Conservation (phyloP, 192 early-diverging fungal genomes). For the Geranomyces michiganensis region DNA sequence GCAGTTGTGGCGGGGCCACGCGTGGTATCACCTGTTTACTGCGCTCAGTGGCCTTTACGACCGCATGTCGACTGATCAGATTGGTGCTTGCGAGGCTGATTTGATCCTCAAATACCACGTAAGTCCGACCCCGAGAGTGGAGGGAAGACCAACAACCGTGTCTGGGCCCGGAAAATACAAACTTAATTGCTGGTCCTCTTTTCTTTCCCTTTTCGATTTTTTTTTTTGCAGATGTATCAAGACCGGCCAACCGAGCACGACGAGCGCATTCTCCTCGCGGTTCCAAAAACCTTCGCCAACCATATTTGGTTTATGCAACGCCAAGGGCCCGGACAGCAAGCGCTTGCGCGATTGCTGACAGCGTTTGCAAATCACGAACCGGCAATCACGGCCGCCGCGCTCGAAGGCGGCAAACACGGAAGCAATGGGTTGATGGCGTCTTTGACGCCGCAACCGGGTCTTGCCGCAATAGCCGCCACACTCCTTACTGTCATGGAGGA, state of each 20-base stretch:
- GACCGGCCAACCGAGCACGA: constrained; percentile 15
- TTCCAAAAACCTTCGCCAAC: constrained; percentile 27
- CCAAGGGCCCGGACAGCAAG: constrained; percentile 26
- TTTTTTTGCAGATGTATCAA: background rate
- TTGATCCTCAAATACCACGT: constrained; percentile 28
- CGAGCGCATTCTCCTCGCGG: constrained; percentile 6
- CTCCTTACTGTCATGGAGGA: constrained; percentile 29
- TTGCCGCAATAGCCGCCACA: constrained; percentile 17
- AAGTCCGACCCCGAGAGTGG: too few species aligned
- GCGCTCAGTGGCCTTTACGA: constrained; percentile 10
- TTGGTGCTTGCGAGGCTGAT: constrained; percentile 20
- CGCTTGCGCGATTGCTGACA: constrained; percentile 17
- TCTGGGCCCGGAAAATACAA: too few species aligned
- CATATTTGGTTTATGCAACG: constrained; percentile 37
- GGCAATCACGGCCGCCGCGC: background rate
- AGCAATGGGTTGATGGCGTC: too few species aligned
- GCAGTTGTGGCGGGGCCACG: constrained; percentile 30
- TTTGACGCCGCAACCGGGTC: constrained; percentile 4
- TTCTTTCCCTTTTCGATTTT: background rate
- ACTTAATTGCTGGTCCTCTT: too few species aligned
- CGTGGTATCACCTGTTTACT: constrained; percentile 30
- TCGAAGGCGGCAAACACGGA: background rate
- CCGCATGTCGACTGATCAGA: constrained; percentile 20
- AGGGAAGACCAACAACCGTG: too few species aligned
- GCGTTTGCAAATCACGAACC: constrained; percentile 11